These are phyloP conservation scores for Prunus mira DNA, from an alignment of 306 rosid genomes.

Conservation along the genomic window DNA sequence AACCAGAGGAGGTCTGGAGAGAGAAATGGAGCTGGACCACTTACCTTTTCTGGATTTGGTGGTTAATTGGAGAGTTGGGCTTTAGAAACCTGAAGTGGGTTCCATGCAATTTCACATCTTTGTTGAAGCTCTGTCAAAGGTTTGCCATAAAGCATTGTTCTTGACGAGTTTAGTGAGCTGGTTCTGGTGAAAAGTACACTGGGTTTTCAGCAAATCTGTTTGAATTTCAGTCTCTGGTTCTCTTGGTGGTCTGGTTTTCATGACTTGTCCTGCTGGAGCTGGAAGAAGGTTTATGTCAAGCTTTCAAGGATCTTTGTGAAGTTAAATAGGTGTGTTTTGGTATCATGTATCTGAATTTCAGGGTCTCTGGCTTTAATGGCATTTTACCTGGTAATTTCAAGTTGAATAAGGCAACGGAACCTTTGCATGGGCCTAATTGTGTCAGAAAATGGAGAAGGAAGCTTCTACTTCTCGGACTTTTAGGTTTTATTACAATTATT, in stretches of 20 bases:
- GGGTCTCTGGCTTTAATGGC: constrained; percentile 57
- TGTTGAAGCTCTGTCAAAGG: constrained; percentile 10
- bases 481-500: constrained; percentile 36
- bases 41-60: constrained; percentile 20
- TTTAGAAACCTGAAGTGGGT: constrained; percentile 31
- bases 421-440: constrained; percentile 48
- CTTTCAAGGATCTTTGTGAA: constrained; percentile 29
- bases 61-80: constrained; percentile 24
- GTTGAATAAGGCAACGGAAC: constrained; percentile 58
- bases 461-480: constrained; percentile 45
- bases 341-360: constrained; percentile 69
- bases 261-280: constrained; percentile 39
- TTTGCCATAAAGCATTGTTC: constrained; percentile 36
- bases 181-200: constrained; percentile 20
- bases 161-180: constrained; percentile 29
- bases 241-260: constrained; percentile 35
- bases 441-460: constrained; percentile 43
- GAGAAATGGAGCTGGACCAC: constrained; percentile 32
- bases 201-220: constrained; percentile 22
- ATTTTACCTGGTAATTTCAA: constrained; percentile 44
- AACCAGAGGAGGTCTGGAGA: not conserved
- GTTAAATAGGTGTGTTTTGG: not conserved
- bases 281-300: constrained; percentile 26
- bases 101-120: constrained; percentile 35
- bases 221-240: constrained; percentile 26